A percentile compares a stretch with the other conserved stretches of the same genome.
These are phyloP conservation scores for Sherardia arvensis DNA, from an alignment of 257 asterid genomes.

Conservation along the genomic window DNA sequence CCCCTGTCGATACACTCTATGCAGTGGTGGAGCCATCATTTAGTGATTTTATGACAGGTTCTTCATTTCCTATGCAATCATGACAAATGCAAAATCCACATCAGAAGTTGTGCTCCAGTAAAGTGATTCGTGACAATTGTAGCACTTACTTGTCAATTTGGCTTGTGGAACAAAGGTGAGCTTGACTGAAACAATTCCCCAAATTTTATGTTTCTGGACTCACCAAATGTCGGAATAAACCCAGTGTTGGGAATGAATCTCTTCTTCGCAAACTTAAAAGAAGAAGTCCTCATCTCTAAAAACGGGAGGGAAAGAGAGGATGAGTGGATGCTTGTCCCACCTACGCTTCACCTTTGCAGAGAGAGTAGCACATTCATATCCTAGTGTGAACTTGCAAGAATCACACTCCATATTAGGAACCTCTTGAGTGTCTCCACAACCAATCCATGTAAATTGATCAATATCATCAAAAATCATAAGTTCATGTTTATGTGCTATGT, in stretches of 20 bases:
- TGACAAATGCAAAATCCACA: background rate
- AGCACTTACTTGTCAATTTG: background rate
- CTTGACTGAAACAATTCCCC: background rate
- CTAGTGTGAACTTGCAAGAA: background rate
- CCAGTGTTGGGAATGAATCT: background rate
- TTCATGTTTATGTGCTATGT: background rate
- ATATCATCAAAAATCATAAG: background rate
- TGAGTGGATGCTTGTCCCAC: background rate
- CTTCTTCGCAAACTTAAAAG: slow-evolving; percentile 6
- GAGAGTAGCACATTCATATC: background rate
- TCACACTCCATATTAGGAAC: background rate
- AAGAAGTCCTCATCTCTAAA: background rate
- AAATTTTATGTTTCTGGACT: background rate
- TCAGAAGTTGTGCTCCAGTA: background rate
- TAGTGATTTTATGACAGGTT: too few relatives aligned
- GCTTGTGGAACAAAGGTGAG: slow-evolving; percentile 1
- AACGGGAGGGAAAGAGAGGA: background rate
- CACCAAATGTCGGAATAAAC: background rate
- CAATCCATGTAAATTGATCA: background rate
- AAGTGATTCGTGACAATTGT: background rate
- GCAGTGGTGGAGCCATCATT: too few relatives aligned
- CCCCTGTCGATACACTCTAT: too few relatives aligned
- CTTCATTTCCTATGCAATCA: background rate
- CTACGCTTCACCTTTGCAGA: background rate
- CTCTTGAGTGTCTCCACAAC: background rate